Evolutionary conservation across 2,329 filamentous ascomycete species (phyloP).

Genomic region (Chalaropsis thielavioides): DNA sequence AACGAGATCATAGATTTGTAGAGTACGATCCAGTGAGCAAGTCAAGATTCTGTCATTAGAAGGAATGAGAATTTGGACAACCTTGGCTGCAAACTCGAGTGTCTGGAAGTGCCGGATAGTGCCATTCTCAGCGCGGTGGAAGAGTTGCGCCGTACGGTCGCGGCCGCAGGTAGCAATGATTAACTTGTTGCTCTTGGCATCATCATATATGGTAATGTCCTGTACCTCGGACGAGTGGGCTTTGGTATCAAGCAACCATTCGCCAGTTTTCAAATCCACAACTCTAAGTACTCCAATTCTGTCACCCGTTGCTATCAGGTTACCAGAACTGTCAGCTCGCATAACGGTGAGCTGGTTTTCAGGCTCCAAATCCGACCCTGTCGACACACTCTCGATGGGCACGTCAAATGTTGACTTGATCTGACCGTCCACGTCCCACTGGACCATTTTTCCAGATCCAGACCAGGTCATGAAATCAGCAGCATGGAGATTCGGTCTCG

Average conservation of each 20-base stretch:
- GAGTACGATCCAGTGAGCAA: constrained; percentile 73
- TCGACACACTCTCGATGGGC: constrained; percentile 48
- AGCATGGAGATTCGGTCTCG: constrained; percentile 45
- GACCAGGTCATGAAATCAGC: constrained; percentile 78
- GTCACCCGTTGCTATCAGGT: constrained; percentile 68
- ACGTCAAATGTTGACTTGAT: constrained; percentile 51
- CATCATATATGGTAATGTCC: constrained; percentile 59
- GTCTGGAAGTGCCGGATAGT: constrained; percentile 74
- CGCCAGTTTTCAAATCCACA: constrained; percentile 46
- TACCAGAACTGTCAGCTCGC: constrained; percentile 44
- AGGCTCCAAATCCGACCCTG: constrained; percentile 36
- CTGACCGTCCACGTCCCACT: constrained; percentile 66
- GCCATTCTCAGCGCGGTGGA: constrained; percentile 40
- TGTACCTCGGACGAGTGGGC: constrained; percentile 79
- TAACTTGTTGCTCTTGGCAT: constrained; percentile 34
- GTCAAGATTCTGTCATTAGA: constrained; percentile 65
- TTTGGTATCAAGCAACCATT: constrained; percentile 56
- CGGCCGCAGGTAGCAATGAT: constrained; percentile 72
- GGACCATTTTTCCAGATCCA: constrained; percentile 59
- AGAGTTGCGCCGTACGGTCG: constrained; percentile 90
- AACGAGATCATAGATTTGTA: constrained; percentile 69
- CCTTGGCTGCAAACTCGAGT: constrained; percentile 79
- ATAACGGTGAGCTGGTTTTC: constrained; percentile 47
- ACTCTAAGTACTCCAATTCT: constrained; percentile 68
- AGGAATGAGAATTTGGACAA: constrained; percentile 60